Conservation (phyloP, 257 asterid species). For the Catharanthus roseus region DNA sequence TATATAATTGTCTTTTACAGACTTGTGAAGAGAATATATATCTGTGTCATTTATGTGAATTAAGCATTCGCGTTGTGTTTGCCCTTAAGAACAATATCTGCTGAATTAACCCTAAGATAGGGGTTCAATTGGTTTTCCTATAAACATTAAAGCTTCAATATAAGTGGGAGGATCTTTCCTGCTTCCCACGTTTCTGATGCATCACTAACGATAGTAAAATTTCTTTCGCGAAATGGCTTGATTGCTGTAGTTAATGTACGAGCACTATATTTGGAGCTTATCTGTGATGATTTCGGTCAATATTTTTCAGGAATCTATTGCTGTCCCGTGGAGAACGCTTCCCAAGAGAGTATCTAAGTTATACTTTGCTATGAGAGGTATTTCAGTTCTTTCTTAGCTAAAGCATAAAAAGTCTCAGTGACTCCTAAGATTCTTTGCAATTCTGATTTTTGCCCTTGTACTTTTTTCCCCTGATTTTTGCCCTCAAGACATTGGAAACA, state of each 20-base stretch:
- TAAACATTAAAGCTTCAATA: background rate
- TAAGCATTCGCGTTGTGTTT: background rate
- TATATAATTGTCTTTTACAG: background rate
- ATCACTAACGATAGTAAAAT: background rate
- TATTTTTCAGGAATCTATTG: slow-evolving; percentile 65
- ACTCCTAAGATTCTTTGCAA: background rate
- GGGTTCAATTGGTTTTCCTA: background rate
- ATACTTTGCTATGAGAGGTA: slow-evolving; percentile 93
- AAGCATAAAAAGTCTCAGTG: background rate
- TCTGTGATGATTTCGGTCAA: slow-evolving; percentile 13
- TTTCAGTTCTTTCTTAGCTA: background rate
- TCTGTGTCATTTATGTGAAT: background rate
- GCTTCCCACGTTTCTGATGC: background rate
- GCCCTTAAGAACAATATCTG: background rate
- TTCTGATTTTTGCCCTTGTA: background rate
- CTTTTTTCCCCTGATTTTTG: too few relatives aligned
- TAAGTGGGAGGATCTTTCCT: background rate
- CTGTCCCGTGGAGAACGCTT: slow-evolving; percentile 84
- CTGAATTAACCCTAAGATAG: background rate
- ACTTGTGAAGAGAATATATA: background rate
- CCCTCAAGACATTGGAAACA: too few relatives aligned
- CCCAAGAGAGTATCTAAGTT: slow-evolving; percentile 78
- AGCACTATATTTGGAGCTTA: background rate
- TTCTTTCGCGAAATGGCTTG: background rate
- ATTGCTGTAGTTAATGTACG: background rate